A percentile compares a stretch with the other conserved stretches of the same genome.
These are phyloP conservation scores for Phytophthora tentaculata DNA, from an alignment of 352 stramenopile genomes.

Conservation along the genomic window DNA sequence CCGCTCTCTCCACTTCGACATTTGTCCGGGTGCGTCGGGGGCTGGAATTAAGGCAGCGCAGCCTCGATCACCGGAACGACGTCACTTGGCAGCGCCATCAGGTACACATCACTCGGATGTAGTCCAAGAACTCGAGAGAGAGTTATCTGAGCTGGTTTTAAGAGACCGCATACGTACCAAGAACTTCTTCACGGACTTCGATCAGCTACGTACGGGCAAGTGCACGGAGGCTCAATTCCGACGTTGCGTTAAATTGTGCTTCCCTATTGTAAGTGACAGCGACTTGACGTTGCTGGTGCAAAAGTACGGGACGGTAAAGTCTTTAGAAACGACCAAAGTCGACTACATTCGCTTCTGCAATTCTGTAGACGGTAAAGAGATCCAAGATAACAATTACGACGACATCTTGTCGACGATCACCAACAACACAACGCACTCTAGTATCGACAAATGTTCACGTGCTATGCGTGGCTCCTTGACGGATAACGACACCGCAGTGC, in stretches of 20 bases:
- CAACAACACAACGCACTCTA: conserved; percentile 32
- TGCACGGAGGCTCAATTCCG: conserved; percentile 82
- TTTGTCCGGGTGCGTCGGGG: conserved; percentile 50
- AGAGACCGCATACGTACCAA: conserved; percentile 84
- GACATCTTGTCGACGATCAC: conserved; percentile 58
- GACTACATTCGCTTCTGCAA: conserved; percentile 85
- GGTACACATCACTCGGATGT: conserved; percentile 25
- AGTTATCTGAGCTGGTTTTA: conserved; percentile 61
- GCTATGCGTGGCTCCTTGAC: conserved; percentile 63
- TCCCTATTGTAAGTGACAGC: conserved; percentile 60
- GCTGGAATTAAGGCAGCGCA: conserved; percentile 33
- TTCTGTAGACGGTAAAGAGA: conserved; percentile 54
- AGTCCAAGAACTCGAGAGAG: conserved; percentile 59
- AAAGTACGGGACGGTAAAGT: conserved; percentile 59
- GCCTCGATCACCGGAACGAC: conserved; percentile 61
- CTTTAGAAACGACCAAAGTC: conserved; percentile 60
- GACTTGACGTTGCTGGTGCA: conserved; percentile 63
- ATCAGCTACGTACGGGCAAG: conserved; percentile 74
- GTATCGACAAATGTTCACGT: conserved; percentile 60
- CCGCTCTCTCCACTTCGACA: conserved; percentile 71
- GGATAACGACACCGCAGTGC: conserved; percentile 49
- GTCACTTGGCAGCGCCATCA: conserved; percentile 50
- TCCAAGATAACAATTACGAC: conserved; percentile 55
- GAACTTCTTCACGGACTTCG: conserved; percentile 88
- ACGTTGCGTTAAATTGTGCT: conserved; percentile 82